A percentile compares a stretch with the other conserved stretches of the same genome.
These are phyloP conservation scores for Withania somnifera DNA, from an alignment of 305 asterid genomes.

Conservation along the genomic window DNA sequence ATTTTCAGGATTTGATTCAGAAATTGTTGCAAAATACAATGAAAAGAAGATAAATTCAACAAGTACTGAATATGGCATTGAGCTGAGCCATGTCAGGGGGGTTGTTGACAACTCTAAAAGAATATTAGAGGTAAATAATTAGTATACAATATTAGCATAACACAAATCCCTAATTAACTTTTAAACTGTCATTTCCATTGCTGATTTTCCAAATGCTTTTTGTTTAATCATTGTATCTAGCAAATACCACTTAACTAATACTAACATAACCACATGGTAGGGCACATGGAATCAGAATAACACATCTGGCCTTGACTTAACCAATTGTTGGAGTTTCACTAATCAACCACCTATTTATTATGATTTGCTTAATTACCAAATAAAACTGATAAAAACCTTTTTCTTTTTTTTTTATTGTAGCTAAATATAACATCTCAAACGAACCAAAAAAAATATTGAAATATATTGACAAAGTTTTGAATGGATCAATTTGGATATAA, in stretches of 20 bases:
- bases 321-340: background rate
- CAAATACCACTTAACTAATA: background rate
- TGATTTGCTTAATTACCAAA: no score
- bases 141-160: background rate
- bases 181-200: background rate
- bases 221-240: background rate
- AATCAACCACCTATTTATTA: background rate
- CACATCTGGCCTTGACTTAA: background rate
- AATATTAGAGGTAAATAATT: constrained; percentile 45
- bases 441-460: no score
- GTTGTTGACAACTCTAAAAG: constrained; percentile 66
- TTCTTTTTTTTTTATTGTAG: no score
- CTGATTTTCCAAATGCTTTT: background rate
- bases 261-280: constrained; percentile 15
- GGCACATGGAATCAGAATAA: constrained; percentile 11
- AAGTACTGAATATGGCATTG: constrained; percentile 36
- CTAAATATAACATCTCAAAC: no score
- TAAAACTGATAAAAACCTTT: no score
- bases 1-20: constrained; percentile 53
- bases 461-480: no score
- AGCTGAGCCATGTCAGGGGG: constrained; percentile 52
- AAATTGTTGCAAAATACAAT: constrained; percentile 39
- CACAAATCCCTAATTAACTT: background rate
- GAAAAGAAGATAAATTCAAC: constrained; percentile 50
- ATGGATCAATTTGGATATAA: no score